Conservation (phyloP, 2,329 filamentous ascomycete genomes). For the Fusarium compactum region DNA sequence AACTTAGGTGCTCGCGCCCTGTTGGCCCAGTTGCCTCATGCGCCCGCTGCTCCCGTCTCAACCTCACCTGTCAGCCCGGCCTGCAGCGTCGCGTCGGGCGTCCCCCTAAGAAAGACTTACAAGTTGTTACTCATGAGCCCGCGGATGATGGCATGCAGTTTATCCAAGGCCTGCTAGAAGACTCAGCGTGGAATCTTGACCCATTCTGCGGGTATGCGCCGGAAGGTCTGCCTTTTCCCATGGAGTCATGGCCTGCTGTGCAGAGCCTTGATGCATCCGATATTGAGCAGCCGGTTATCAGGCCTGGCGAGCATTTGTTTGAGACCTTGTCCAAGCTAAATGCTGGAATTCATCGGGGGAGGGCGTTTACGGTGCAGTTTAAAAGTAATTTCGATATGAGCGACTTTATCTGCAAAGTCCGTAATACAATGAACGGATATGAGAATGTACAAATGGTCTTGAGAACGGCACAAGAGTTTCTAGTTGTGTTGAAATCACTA, state of each 20-base stretch:
- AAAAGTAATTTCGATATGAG: conserved; percentile 9
- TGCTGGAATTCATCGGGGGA: conserved; percentile 38
- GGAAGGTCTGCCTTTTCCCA: conserved; percentile 30
- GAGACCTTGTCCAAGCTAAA: conserved; percentile 42
- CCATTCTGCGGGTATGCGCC: conserved; percentile 23
- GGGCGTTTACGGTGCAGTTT: conserved; percentile 21
- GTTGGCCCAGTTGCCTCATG: conserved; percentile 40
- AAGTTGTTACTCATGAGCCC: neutral
- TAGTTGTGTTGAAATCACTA: conserved; percentile 42
- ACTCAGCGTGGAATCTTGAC: conserved; percentile 37
- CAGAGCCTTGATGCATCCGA: conserved; percentile 18
- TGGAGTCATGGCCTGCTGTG: conserved; percentile 39
- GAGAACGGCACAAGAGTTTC: conserved; percentile 44
- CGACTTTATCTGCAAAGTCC: conserved; percentile 32
- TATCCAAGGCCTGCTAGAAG: conserved; percentile 33
- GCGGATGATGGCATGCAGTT: conserved; percentile 26
- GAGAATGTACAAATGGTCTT: conserved; percentile 40
- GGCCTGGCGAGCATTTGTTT: conserved; percentile 31
- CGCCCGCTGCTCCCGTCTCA: conserved; percentile 48
- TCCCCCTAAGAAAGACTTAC: conserved; percentile 43
- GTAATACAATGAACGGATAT: conserved; percentile 32
- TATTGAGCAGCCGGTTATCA: conserved; percentile 15
- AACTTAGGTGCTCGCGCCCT: conserved; percentile 50
- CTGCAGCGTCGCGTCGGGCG: conserved; percentile 50
- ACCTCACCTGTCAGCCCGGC: conserved; percentile 46